Conservation (phyloP, 805 yeast genomes). For the Candida succiphila region DNA sequence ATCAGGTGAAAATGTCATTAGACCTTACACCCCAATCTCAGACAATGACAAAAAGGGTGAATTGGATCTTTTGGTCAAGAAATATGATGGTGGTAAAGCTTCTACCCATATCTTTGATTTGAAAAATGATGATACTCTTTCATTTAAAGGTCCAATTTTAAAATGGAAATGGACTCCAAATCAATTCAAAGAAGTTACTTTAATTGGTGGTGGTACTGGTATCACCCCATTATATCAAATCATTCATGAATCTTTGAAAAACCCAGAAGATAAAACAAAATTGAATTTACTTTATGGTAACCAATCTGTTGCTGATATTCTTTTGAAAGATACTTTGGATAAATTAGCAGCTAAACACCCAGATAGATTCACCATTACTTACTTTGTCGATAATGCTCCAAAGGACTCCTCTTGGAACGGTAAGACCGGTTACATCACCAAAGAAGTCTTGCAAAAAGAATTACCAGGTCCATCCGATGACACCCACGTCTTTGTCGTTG, state of each 20-base stretch:
- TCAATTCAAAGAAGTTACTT: constrained; percentile 65
- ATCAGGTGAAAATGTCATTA: constrained; percentile 78
- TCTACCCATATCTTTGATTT: constrained; percentile 61
- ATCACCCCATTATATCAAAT: constrained; percentile 93
- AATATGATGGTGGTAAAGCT: constrained; percentile 86
- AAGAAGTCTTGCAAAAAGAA: constrained; percentile 54
- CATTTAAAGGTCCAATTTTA: constrained; percentile 89
- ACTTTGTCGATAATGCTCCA: constrained; percentile 63
- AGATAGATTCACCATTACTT: constrained; percentile 67
- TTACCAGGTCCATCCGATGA: constrained; percentile 57
- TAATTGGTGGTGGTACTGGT: constrained; percentile 96
- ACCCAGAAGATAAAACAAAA: constrained; percentile 86
- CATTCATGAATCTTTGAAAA: constrained; percentile 60
- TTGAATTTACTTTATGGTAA: constrained; percentile 76
- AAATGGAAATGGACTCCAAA: constrained; percentile 91
- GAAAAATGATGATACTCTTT: constrained; percentile 68
- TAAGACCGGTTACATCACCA: constrained; percentile 64
- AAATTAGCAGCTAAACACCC: constrained; percentile 54
- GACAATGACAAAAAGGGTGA: constrained; percentile 62
- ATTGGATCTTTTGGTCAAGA: constrained; percentile 75
- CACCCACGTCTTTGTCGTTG: constrained; percentile 79
- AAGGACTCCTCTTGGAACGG: constrained; percentile 38
- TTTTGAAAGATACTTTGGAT: constrained; percentile 73
- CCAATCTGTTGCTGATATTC: constrained; percentile 66
- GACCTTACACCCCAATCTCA: constrained; percentile 84